phyloP scores from a whole-genome alignment of 805 yeast genomes.

The Wickerhamiella slavikovae region DNA sequence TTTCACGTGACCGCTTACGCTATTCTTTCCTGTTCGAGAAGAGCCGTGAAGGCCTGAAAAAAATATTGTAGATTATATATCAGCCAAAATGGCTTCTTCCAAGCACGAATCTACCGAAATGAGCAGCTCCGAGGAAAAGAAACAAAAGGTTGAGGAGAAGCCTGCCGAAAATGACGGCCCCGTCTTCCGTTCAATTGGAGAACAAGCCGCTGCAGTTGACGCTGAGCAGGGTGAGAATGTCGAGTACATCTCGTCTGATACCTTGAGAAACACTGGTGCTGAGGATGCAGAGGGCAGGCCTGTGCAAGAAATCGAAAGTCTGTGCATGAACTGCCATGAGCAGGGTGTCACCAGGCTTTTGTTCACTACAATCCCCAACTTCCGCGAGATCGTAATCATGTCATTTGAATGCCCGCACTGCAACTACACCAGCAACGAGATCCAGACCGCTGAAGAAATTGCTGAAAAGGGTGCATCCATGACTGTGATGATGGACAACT shows the following conservation, averaged over 20 bases:
- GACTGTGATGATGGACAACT: conserved; percentile 41
- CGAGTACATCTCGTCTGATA: conserved; percentile 25
- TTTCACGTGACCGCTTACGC: no score
- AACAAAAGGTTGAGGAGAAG: conserved; percentile 1
- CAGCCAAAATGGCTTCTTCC: no score
- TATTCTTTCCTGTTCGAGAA: no score
- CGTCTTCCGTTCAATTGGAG: conserved; percentile 9
- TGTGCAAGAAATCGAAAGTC: conserved; percentile 82
- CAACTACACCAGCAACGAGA: conserved; percentile 72
- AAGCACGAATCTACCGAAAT: no score
- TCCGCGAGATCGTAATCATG: conserved; percentile 80
- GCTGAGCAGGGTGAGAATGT: conserved; percentile 21
- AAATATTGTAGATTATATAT: no score
- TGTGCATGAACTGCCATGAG: conserved; percentile 89
- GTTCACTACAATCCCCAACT: conserved; percentile 76
- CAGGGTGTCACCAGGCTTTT: conserved; percentile 68
- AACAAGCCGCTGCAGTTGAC: conserved; percentile 1
- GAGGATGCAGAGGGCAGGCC: conserved; percentile 76
- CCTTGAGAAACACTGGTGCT: conserved; percentile 51
- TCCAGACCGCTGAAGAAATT: conserved; percentile 87
- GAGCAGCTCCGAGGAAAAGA: conserved; percentile 1
- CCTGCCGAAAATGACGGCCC: conserved; percentile 2
- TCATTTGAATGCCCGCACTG: conserved; percentile 94
- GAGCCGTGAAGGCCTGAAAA: no score
- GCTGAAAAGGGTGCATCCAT: conserved; percentile 75